Conservation (phyloP, 495 filamentous ascomycete genomes). For the Neurospora sp. region DNA sequence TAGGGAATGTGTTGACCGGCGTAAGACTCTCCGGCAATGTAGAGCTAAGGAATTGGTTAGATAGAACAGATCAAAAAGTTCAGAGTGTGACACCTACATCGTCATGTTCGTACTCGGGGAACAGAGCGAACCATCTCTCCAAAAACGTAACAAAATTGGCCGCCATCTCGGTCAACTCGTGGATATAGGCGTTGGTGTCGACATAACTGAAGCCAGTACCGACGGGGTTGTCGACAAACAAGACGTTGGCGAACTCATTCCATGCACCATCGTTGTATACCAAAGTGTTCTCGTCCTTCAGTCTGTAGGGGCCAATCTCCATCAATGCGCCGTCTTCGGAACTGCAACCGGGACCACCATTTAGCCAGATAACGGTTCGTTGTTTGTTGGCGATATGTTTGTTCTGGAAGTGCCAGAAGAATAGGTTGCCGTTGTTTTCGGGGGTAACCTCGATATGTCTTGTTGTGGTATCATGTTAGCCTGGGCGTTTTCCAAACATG, state of each 20-base stretch:
- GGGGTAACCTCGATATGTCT: conserved; percentile 87
- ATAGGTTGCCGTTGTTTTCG: conserved; percentile 79
- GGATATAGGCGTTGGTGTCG: conserved; percentile 72
- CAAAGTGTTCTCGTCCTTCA: conserved; percentile 64
- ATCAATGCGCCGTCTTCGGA: conserved; percentile 96
- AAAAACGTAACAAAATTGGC: conserved; percentile 79
- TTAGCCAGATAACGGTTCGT: conserved; percentile 92
- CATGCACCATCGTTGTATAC: conserved; percentile 83
- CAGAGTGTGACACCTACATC: conserved; percentile 56
- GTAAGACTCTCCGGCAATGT: conserved; percentile 90
- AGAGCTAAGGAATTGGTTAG: conserved; percentile 51
- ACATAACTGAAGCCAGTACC: conserved; percentile 96
- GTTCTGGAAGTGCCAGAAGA: conserved; percentile 98
- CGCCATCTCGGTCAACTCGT: conserved; percentile 82
- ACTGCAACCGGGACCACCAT: conserved; percentile 92
- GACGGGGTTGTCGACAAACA: conserved; percentile 95
- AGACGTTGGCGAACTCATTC: conserved; percentile 93
- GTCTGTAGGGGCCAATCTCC: conserved; percentile 90
- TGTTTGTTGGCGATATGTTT: conserved; percentile 87
- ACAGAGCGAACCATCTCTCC: conserved; percentile 79
- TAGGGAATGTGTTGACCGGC: conserved; percentile 97
- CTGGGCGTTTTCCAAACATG: background rate
- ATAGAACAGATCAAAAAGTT: background rate
- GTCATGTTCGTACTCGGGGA: conserved; percentile 86
- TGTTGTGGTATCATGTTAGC: conserved; percentile 8